These are phyloP conservation scores for Pistacia atlantica DNA, from an alignment of 345 rosid genomes.

Conservation along the genomic window DNA sequence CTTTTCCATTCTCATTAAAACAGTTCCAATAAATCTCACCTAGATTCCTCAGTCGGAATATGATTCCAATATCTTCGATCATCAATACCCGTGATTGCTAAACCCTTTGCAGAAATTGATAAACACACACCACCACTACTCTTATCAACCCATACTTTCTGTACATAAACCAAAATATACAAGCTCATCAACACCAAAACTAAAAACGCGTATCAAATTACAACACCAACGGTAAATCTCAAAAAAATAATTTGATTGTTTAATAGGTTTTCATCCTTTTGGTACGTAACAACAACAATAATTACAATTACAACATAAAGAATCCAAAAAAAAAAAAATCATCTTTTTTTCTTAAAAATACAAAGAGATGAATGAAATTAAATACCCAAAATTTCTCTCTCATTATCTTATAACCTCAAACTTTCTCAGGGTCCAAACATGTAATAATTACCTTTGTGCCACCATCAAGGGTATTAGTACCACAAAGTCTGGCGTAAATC, in stretches of 20 bases:
- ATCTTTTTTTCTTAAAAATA: background rate
- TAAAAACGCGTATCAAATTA: background rate
- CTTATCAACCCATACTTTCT: constrained; percentile 89
- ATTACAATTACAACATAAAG: no score
- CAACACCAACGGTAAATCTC: background rate
- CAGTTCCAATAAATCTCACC: constrained; percentile 45
- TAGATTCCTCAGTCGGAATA: constrained; percentile 79
- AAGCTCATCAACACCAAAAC: constrained; percentile 18
- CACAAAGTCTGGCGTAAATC: constrained; percentile 61
- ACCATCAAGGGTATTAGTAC: constrained; percentile 61
- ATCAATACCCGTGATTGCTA: constrained; percentile 81
- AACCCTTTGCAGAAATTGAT: constrained; percentile 64
- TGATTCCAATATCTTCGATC: constrained; percentile 95
- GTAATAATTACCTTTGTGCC: constrained; percentile 64
- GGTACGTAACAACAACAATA: no score
- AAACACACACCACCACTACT: constrained; percentile 67
- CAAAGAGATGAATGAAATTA: background rate
- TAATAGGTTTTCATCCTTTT: no score
- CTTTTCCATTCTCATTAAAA: constrained; percentile 13
- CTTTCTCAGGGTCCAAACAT: background rate
- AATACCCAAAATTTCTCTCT: background rate
- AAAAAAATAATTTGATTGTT: no score
- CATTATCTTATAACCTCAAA: no score
- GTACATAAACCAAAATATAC: constrained; percentile 29
- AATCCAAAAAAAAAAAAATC: background rate